A percentile compares a stretch with the other conserved stretches of the same genome.
Evolutionary conservation across 1,284 basidiomycete species (phyloP).

Genomic region (Pholiota adiposa): DNA sequence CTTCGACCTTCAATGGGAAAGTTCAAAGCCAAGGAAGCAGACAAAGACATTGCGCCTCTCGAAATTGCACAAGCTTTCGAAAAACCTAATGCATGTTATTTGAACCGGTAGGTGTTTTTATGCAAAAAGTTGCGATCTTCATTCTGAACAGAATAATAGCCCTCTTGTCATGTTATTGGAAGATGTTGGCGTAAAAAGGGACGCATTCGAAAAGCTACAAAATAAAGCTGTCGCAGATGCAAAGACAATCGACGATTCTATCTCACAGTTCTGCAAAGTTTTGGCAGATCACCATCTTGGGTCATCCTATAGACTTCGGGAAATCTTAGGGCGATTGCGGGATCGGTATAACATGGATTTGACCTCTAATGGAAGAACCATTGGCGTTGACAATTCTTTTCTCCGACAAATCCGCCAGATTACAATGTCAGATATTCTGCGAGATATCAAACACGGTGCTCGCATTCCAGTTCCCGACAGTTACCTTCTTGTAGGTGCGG

Average conservation of each 20-base stretch:
- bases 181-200: conserved; percentile 57
- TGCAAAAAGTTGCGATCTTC: too few relatives aligned
- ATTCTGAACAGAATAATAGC: conserved; percentile 36
- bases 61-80: conserved; percentile 73
- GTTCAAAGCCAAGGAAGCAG: conserved; percentile 57
- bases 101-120: conserved; percentile 56
- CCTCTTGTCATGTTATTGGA: conserved; percentile 75
- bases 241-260: conserved; percentile 57
- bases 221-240: conserved; percentile 53
- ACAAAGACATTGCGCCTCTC: conserved; percentile 50
- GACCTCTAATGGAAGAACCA: conserved; percentile 27
- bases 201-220: conserved; percentile 62
- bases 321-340: conserved; percentile 53
- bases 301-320: conserved; percentile 49
- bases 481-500: conserved; percentile 74
- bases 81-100: conserved; percentile 57
- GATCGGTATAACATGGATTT: conserved; percentile 39
- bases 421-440: conserved; percentile 62
- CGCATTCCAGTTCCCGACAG: conserved; percentile 72
- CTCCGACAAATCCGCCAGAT: conserved; percentile 58
- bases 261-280: conserved; percentile 48
- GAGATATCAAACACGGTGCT: conserved; percentile 74
- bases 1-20: conserved; percentile 77
- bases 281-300: conserved; percentile 59
- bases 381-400: conserved; percentile 57